A percentile compares a stretch with the other conserved stretches of the same genome.
Evolutionary conservation across 2,329 filamentous ascomycete genomes (phyloP).

Genomic region (Samsoniella hepiali): DNA sequence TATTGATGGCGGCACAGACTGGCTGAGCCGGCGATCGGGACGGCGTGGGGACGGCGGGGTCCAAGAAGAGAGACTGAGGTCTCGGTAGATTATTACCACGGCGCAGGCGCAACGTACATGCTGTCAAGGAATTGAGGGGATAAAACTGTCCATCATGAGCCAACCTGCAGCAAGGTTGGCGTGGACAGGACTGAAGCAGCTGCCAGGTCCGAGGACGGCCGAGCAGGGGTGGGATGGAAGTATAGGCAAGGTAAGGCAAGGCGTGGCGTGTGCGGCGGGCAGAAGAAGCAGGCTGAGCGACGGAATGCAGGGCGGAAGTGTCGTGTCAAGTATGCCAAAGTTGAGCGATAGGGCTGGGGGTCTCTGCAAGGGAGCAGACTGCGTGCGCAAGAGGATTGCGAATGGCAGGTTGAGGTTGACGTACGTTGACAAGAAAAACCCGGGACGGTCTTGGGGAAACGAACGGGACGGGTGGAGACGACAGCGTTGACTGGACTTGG

Average conservation of each 20-base stretch:
- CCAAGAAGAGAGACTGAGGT: not conserved
- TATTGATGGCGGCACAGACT: not conserved
- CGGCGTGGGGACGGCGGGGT: constrained; percentile 2
- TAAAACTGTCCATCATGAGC: constrained; percentile 18
- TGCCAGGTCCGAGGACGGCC: constrained; percentile 1
- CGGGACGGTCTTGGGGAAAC: constrained; percentile 4
- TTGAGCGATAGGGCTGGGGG: not conserved
- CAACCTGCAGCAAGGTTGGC: constrained; percentile 14
- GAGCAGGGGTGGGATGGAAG: not conserved
- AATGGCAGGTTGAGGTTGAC: constrained; percentile 14
- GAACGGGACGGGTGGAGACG: constrained; percentile 7
- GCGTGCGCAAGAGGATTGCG: constrained; percentile 16
- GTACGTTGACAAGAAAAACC: constrained; percentile 10
- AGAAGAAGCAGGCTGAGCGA: not conserved
- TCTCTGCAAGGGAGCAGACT: not conserved
- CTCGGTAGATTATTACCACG: not conserved
- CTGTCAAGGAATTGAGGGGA: constrained; percentile 16
- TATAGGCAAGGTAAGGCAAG: not conserved
- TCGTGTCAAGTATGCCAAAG: not conserved
- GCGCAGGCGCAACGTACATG: constrained; percentile 16
- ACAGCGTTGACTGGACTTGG: not conserved
- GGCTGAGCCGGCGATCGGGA: not conserved
- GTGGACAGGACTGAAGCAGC: not conserved
- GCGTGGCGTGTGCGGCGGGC: not conserved
- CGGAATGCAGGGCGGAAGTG: not conserved